A percentile compares a stretch with the other conserved stretches of the same genome.
These are phyloP conservation scores for Sporothrix inflata DNA, from an alignment of 2,329 filamentous ascomycete genomes.

Conservation along the genomic window DNA sequence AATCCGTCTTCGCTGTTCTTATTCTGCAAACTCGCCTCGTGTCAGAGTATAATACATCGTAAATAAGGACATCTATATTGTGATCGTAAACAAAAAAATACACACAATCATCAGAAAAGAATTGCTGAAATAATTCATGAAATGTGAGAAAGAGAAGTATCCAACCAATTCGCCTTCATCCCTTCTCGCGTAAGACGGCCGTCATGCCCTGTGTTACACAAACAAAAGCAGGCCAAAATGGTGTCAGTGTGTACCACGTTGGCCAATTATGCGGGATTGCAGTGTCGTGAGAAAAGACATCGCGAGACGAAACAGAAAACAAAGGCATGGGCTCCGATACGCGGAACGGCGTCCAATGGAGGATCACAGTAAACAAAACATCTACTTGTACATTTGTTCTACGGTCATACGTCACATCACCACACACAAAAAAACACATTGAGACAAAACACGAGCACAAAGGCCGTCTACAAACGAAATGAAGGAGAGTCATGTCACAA, in stretches of 20 bases:
- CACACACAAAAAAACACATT: background rate
- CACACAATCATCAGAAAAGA: too few relatives aligned
- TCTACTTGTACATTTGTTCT: background rate
- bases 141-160: background rate
- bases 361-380: background rate
- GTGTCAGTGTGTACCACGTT: background rate
- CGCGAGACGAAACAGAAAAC: background rate
- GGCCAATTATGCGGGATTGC: conserved; percentile 5
- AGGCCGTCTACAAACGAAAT: background rate
- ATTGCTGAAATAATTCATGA: too few relatives aligned
- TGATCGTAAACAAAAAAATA: background rate
- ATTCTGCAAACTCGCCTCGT: background rate
- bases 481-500: background rate
- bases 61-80: background rate
- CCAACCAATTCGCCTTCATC: background rate
- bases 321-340: background rate
- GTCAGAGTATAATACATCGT: background rate
- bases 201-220: background rate
- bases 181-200: background rate
- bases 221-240: background rate
- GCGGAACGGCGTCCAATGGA: background rate
- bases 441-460: background rate
- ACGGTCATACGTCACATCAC: conserved; percentile 7
- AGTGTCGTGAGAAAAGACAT: background rate
- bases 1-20: too few relatives aligned